phyloP scores from a whole-genome alignment of 164 flowering plant species.

The Warburgia ugandensis region DNA sequence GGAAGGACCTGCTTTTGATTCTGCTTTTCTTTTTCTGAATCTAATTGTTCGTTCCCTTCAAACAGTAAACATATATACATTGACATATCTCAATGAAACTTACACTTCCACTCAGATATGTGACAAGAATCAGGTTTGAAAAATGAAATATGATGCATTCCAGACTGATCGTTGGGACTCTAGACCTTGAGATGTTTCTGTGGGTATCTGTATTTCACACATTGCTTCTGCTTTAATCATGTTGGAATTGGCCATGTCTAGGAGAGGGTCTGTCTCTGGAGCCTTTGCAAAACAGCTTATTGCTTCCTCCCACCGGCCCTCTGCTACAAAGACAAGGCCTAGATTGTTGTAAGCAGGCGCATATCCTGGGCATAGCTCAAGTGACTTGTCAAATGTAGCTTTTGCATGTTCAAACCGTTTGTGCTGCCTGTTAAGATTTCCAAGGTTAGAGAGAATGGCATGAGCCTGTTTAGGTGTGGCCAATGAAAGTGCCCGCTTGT shows the following conservation, averaged over 20 bases:
- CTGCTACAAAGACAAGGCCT: conserved; percentile 88
- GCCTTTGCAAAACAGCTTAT: conserved; percentile 72
- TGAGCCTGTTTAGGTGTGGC: conserved; percentile 59
- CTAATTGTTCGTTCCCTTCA: no score
- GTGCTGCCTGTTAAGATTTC: conserved; percentile 70
- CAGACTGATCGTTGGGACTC: no score
- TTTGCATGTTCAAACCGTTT: conserved; percentile 56
- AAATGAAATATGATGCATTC: no score
- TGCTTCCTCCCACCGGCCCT: conserved; percentile 79
- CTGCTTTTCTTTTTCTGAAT: no score
- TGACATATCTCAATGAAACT: no score
- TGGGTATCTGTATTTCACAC: conserved; percentile 32
- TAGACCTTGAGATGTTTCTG: neutral
- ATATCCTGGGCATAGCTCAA: conserved; percentile 78
- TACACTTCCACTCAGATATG: no score
- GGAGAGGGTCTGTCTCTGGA: conserved; percentile 58
- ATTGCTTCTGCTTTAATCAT: conserved; percentile 52
- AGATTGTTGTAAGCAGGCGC: conserved; percentile 95
- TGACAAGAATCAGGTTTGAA: no score
- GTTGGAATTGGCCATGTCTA: conserved; percentile 89
- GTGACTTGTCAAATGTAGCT: conserved; percentile 74
- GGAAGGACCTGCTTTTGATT: no score
- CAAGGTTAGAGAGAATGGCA: conserved; percentile 70
- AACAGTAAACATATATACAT: no score
- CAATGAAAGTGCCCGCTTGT: conserved; percentile 58